Evolutionary conservation across 2,329 filamentous ascomycete species (phyloP), one percentile per base, ranked within the genome.

Genomic region (Xylariaceae sp.): DNA sequence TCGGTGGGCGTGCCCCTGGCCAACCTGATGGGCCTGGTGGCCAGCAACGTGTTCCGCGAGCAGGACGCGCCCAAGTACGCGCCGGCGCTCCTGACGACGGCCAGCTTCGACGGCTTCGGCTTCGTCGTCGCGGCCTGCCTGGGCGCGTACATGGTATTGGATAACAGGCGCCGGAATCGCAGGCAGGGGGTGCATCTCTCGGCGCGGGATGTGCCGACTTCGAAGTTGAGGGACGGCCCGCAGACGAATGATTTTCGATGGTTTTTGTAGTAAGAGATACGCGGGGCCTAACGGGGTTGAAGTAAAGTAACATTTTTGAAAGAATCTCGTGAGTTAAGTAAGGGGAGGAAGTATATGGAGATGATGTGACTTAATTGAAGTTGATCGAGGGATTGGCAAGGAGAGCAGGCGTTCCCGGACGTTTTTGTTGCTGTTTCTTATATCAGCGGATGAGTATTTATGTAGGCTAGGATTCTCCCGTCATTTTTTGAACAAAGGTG

Each of bases 1-100:
- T 81, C 77, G 18, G 73, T 88, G 13, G 82, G 80, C 16, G 83
- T 89, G 0, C 84, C 85, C 0, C 59, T 86, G 8, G 85, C 84
- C 3, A 89, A 89, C 48, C 58, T 88, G 24, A 88, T 88, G 81
- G 83, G 83, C 3, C 64, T 87, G 1, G 78, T 87, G 0, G 70
- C 70, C 18, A 77, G 73, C 45, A 85, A 87, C 51, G 80, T 85
- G 42, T 86, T 85, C 61, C 67, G 72, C 12, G 65, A 69, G 27
- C 61, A 79, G 50, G 78, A 84, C 53, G 72, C 71, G 13, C 81
- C 81, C 0, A 76, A 81, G 51, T 86, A 85, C 52, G 66, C 75
- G 38, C 79, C 81, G 1, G 82, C 82, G 0, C 59, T 85, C 29
- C 72, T 77, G 26, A 83, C 79, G 0, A 82, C 75, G 3, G 78